Conservation (phyloP, 495 filamentous ascomycete genomes). For the Lepidopterella palustris region DNA sequence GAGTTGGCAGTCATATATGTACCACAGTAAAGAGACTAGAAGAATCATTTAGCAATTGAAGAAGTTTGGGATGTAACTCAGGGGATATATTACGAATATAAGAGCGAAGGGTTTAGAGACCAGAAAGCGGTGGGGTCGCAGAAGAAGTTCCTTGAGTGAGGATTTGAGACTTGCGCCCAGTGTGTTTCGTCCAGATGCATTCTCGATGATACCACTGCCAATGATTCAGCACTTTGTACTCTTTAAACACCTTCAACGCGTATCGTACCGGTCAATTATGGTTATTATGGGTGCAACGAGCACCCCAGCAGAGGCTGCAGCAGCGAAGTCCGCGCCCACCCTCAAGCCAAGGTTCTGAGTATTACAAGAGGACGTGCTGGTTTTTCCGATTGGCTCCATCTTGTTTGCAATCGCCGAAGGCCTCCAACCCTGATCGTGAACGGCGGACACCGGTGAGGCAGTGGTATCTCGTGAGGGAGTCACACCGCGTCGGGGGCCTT, state of each 20-base stretch:
- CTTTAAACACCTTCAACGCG: neutral
- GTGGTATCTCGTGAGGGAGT: neutral
- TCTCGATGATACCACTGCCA: conserved; percentile 83
- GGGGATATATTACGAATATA: conserved; percentile 51
- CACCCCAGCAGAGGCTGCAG: conserved; percentile 70
- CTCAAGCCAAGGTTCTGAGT: conserved; percentile 63
- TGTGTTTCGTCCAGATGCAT: conserved; percentile 75
- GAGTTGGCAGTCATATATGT: conserved; percentile 89
- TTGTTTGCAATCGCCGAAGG: neutral
- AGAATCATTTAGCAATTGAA: neutral
- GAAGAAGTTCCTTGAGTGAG: conserved; percentile 58
- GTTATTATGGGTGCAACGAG: conserved; percentile 83
- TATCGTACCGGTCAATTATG: conserved; percentile 79
- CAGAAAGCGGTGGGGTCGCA: conserved; percentile 63
- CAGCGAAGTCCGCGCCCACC: conserved; percentile 63
- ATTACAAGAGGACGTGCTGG: conserved; percentile 52
- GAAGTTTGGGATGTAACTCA: neutral
- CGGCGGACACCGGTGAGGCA: neutral
- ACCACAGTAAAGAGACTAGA: conserved; percentile 64
- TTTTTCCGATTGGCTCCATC: neutral
- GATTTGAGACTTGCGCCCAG: conserved; percentile 59
- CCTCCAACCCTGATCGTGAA: neutral
- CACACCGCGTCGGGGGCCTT: neutral
- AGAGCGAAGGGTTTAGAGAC: conserved; percentile 76
- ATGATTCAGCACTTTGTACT: neutral